Base-by-base conservation (phyloP, 352 stramenopile genomes). In the Globisporangium canariense region DNA sequence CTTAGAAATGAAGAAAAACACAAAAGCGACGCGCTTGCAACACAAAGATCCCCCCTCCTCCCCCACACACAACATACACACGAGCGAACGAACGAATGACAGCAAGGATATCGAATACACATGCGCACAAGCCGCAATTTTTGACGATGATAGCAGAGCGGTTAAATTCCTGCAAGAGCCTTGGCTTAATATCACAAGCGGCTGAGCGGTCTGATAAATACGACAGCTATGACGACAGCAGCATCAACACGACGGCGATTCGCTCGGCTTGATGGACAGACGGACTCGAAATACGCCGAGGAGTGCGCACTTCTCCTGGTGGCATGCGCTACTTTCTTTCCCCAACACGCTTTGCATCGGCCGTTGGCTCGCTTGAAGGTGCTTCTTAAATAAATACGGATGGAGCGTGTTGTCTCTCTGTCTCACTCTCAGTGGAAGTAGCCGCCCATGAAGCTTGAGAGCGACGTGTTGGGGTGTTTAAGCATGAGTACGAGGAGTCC, bases 401-500 rank as follows among this genome's bases (percentile, higher is more conserved):
- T 11, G 28, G 18, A 28, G 32, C 3, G 32, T 36, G 32, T 36
- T 38, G 32, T 11, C 11, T 49, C 22, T 7, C 30, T 34, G 3
- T 60, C 11, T 49, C 14, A 2, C 30, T 36, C 3, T 60, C 51
- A 66, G 13, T 56, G 51, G 4, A 61, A 60, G 25, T 57, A 59
- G 41, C 36, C 36, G 16, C 61, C 50, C 32, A 76, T 45, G 58
- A 71, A 83, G 69, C 62, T 71, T 22, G 65, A 61, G 28, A 83
- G 45, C n/a, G 75, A 64, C 50, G 34, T 30, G 28, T 70, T 46
- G 16, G 73, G 68, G 18, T 80, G 66, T 63, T 79, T 71, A 56
- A 79, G 49, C 60, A 75, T 66, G 41, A 83, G 58, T n/a, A 83
- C 71, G 34, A 80, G 47, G 2, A 75, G 32, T 5, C 71, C 77